Base-by-base conservation (phyloP, 2,329 filamentous ascomycete species). In the Apiospora malaysiana region DNA sequence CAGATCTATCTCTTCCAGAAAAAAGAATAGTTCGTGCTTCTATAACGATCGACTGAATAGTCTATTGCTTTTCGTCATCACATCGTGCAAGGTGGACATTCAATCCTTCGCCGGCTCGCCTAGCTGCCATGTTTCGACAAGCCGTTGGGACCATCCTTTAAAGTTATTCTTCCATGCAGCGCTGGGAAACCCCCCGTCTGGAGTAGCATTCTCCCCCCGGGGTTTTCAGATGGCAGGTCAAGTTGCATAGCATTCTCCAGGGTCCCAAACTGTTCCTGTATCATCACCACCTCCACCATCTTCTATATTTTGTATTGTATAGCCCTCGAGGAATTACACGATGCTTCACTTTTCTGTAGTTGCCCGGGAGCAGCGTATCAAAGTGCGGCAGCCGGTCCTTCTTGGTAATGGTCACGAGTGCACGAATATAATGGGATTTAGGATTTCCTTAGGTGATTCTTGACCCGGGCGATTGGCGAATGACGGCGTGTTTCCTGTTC, bases 201-300 rank as follows among this genome's bases (percentile, higher is more conserved):
- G 18, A 63, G 32, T 63, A 40, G 32, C 10, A 37, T 63, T 18
- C 2, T n/a, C 10, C 32, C 32, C 32, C 40, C 3, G 56, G 32
- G 32, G 18, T 40, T 63, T 63, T 63, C 21, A 14, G 32, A 63
- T 63, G 32, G 23, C 32, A 63, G 56, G 56, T 63, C 32, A 21
- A 40, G 32, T 40, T 63, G 18, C 32, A 37, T 63, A 63, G 32
- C 21, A 63, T 40, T n/a, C 3, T 18, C 21, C 2, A 40, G 32
- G 56, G 56, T 40, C 32, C n/a, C 32, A 63, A 72, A 73, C 72
- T 7, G 72, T 73, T 70, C 71, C 70, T 72, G 71, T 71, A 68
- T 72, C 68, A 73, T 73, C 66, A 32, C 47, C 59, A 45, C 32
- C 21, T 14, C 32, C 21, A 14, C 70, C 59, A n/a, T 68, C 23